Evolutionary conservation across 1,139 yeast species (phyloP).

Genomic region (Taphrina betulina): DNA sequence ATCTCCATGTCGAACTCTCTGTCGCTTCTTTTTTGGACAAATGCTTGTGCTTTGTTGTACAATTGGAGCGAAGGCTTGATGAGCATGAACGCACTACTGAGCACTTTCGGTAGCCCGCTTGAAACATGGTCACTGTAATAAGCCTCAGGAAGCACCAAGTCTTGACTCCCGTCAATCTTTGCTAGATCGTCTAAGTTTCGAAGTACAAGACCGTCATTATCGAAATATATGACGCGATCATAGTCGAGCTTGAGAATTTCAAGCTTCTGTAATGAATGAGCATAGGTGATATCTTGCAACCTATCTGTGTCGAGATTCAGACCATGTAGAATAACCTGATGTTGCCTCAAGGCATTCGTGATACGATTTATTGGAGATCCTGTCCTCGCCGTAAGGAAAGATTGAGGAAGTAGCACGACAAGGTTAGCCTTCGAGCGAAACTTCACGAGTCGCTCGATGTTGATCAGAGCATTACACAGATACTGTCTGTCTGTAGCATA

Average conservation of each 20-base stretch:
- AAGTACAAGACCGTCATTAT: constrained; percentile 13
- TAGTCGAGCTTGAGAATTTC: neutral
- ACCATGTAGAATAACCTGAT: neutral
- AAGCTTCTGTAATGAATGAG: constrained; percentile 8
- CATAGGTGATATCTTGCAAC: neutral
- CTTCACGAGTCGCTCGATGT: neutral
- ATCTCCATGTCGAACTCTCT: constrained; percentile 18
- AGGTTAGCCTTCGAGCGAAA: neutral
- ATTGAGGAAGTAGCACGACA: constrained; percentile 1
- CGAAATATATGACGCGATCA: constrained; percentile 2
- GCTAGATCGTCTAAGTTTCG: neutral
- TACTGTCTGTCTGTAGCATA: constrained; percentile 18
- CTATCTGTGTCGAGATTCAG: neutral
- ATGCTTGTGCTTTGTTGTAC: constrained; percentile 1
- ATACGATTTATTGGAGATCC: neutral
- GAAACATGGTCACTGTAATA: neutral
- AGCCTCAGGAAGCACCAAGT: constrained; percentile 12
- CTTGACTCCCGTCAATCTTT: neutral
- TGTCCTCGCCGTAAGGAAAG: neutral
- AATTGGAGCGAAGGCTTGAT: neutral
- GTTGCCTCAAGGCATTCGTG: neutral
- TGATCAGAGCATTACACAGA: constrained; percentile 16
- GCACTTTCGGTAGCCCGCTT: neutral
- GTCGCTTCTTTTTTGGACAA: neutral
- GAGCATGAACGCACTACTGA: constrained; percentile 20